These are phyloP conservation scores for Boletus vermiculosoides DNA, from an alignment of 768 basidiomycete genomes.

Conservation along the genomic window DNA sequence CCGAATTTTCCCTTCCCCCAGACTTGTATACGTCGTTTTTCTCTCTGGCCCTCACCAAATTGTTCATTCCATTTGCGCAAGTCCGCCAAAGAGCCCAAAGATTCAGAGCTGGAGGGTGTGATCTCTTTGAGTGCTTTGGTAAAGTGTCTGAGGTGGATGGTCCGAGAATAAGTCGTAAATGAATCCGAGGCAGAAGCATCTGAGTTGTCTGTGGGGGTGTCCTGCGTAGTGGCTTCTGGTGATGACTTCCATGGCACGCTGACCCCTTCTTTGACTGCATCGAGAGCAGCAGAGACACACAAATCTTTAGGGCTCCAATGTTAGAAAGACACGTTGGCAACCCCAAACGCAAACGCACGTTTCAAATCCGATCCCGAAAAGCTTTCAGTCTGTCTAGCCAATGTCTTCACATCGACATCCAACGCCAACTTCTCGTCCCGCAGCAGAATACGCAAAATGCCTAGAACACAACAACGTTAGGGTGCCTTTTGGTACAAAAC, in stretches of 20 bases:
- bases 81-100: conserved; percentile 69
- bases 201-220: neutral
- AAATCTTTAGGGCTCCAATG: conserved; percentile 53
- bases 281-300: conserved; percentile 89
- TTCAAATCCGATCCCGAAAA: conserved; percentile 96
- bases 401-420: conserved; percentile 57
- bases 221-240: conserved; percentile 2
- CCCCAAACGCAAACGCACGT: conserved; percentile 50
- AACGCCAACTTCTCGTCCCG: conserved; percentile 71
- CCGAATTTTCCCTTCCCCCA: conserved; percentile 92
- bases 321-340: conserved; percentile 3
- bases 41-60: conserved; percentile 81
- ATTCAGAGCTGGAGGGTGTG: conserved; percentile 84
- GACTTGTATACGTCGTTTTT: conserved; percentile 64
- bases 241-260: conserved; percentile 68
- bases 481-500: neutral
- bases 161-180: conserved; percentile 30
- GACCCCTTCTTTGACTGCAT: conserved; percentile 84
- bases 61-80: conserved; percentile 90
- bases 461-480: conserved; percentile 38
- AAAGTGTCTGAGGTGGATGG: conserved; percentile 65
- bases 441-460: conserved; percentile 83
- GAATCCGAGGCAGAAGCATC: conserved; percentile 9
- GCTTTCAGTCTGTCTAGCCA: conserved; percentile 74
- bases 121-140: conserved; percentile 85